Conservation (phyloP, 2,329 filamentous ascomycete species). For the Karstenula rhodostoma region DNA sequence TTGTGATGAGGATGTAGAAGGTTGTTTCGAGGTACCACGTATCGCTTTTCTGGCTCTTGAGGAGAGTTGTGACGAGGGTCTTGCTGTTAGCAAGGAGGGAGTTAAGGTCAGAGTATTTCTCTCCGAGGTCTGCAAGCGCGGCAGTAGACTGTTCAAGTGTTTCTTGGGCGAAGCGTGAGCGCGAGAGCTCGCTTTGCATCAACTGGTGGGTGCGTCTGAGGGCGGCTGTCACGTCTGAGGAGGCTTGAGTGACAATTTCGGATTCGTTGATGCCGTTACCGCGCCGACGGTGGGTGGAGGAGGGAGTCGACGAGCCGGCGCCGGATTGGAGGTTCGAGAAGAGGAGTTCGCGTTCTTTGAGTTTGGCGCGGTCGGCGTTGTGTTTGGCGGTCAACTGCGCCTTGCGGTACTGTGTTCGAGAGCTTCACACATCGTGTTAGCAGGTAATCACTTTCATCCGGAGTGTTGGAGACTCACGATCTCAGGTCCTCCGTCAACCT, state of each 20-base stretch:
- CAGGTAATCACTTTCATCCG: too few species aligned
- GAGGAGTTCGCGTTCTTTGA: slow-evolving; percentile 78
- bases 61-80: slow-evolving; percentile 77
- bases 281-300: slow-evolving; percentile 47
- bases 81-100: slow-evolving; percentile 77
- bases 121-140: slow-evolving; percentile 80
- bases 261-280: slow-evolving; percentile 68
- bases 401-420: slow-evolving; percentile 75
- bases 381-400: slow-evolving; percentile 82
- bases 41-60: slow-evolving; percentile 92
- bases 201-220: slow-evolving; percentile 86
- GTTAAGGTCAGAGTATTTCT: slow-evolving; percentile 82
- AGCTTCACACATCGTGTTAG: slow-evolving; percentile 47
- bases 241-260: slow-evolving; percentile 77
- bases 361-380: slow-evolving; percentile 75
- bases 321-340: slow-evolving; percentile 69
- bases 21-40: slow-evolving; percentile 97
- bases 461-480: slow-evolving; percentile 60
- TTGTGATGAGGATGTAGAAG: slow-evolving; percentile 80
- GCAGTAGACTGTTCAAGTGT: slow-evolving; percentile 85
- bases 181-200: slow-evolving; percentile 83
- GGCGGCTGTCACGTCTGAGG: slow-evolving; percentile 82
- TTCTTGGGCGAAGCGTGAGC: slow-evolving; percentile 88
- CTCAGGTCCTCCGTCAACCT: slow-evolving; percentile 75
- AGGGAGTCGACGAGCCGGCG: slow-evolving; percentile 42